phyloP scores from a whole-genome alignment of 345 rosid species.

The Crucihimalaya himalaica region DNA sequence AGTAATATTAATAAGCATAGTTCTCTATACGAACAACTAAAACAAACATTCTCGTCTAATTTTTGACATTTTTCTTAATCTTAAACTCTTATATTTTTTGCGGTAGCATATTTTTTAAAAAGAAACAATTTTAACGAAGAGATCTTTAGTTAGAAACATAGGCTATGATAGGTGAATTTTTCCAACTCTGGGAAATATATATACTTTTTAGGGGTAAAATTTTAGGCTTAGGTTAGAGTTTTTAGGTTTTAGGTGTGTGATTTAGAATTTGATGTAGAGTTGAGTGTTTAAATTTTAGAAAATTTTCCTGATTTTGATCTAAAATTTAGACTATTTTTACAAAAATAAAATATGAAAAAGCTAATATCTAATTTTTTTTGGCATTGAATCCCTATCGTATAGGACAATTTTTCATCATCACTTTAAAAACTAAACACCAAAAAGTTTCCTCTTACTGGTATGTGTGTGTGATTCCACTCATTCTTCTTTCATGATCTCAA shows the following conservation, averaged over 20 bases:
- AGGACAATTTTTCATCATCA: slow-evolving; percentile 11
- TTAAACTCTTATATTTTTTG: not conserved
- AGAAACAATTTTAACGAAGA: not conserved
- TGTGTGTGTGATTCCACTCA: slow-evolving; percentile 20
- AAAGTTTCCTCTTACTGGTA: slow-evolving; percentile 11
- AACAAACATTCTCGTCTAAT: not conserved
- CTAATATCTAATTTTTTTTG: slow-evolving; percentile 1
- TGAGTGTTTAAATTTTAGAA: not conserved
- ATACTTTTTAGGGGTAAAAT: not conserved
- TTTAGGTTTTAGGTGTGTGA: not conserved
- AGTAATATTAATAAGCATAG: not conserved
- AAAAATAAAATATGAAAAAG: not conserved
- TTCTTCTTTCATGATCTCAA: slow-evolving; percentile 5
- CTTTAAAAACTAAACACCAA: slow-evolving; percentile 5
- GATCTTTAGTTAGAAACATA: not conserved
- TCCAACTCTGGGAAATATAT: not conserved
- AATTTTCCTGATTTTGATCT: not conserved
- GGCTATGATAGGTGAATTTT: not conserved
- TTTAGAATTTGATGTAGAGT: not conserved
- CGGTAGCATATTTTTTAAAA: not conserved
- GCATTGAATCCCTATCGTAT: slow-evolving; percentile 18
- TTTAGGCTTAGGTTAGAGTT: not conserved
- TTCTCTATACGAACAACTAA: not conserved
- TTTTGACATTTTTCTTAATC: not conserved
- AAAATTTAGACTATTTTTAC: not conserved